phyloP scores from a whole-genome alignment of 306 rosid species.

The Rosa multiflora region DNA sequence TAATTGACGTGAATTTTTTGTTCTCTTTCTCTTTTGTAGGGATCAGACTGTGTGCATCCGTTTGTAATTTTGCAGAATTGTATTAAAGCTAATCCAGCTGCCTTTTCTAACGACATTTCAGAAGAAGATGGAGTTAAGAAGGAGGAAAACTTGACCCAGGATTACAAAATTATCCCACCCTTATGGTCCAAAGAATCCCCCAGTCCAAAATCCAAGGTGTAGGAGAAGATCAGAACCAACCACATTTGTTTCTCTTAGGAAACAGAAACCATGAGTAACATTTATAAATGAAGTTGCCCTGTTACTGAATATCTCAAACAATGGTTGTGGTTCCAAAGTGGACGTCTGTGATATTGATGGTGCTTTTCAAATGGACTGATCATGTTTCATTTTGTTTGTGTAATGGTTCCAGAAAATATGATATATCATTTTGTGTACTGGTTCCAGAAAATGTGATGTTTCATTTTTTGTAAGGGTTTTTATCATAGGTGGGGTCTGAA shows the following conservation, averaged over 20 bases:
- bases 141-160: constrained; percentile 39
- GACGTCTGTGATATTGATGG: no score
- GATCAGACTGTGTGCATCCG: constrained; percentile 87
- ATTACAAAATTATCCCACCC: constrained; percentile 71
- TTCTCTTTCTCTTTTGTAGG: constrained; percentile 44
- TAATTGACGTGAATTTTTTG: neutral
- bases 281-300: neutral
- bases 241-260: neutral
- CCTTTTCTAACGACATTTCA: constrained; percentile 62
- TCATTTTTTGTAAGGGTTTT: no score
- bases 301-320: neutral
- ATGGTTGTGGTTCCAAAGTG: no score
- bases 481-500: no score
- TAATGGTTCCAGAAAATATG: no score
- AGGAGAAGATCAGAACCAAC: constrained; percentile 13
- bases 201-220: constrained; percentile 60
- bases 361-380: no score
- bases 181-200: constrained; percentile 62
- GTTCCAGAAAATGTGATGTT: no score
- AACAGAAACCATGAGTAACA: neutral
- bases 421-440: no score
- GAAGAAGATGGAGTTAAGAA: constrained; percentile 48
- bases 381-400: no score
- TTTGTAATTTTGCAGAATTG: constrained; percentile 84
- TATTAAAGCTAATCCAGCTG: constrained; percentile 82